Evolutionary conservation across 2,329 filamentous ascomycete genomes (phyloP).

Genomic region (Colletotrichum siamense): DNA sequence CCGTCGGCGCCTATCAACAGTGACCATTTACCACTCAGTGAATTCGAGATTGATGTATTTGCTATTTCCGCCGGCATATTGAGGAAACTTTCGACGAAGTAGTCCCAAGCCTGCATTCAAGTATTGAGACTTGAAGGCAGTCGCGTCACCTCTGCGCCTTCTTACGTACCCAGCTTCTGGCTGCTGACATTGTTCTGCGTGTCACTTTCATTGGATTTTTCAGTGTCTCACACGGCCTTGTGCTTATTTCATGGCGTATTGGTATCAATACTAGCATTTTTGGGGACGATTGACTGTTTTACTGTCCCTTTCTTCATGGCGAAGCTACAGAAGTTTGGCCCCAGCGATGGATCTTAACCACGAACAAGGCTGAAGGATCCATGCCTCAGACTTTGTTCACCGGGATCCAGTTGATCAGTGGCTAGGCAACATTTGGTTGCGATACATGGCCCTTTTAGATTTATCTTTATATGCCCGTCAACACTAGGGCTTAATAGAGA

Average conservation of each 20-base stretch:
- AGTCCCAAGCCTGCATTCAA: neutral
- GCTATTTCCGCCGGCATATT: accelerated
- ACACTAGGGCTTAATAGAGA: neutral
- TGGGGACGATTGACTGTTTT: neutral
- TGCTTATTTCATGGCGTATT: neutral
- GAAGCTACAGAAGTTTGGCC: accelerated
- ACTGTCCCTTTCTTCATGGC: neutral
- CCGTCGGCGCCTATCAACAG: neutral
- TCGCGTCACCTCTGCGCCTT: no score
- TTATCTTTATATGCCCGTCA: neutral
- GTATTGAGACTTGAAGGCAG: neutral
- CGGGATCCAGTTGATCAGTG: no score
- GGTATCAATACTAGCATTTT: neutral
- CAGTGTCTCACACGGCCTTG: neutral
- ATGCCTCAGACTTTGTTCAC: no score
- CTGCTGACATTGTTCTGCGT: neutral
- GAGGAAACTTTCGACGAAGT: accelerated
- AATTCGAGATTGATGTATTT: neutral
- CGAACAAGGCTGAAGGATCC: neutral
- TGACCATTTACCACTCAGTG: neutral
- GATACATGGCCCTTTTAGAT: no score
- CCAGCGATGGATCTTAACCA: neutral
- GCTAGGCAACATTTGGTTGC: no score
- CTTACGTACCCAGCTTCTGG: neutral
- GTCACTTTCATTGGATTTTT: accelerated